Conservation (phyloP, 495 filamentous ascomycete genomes). For the Penicillium diatomitis region DNA sequence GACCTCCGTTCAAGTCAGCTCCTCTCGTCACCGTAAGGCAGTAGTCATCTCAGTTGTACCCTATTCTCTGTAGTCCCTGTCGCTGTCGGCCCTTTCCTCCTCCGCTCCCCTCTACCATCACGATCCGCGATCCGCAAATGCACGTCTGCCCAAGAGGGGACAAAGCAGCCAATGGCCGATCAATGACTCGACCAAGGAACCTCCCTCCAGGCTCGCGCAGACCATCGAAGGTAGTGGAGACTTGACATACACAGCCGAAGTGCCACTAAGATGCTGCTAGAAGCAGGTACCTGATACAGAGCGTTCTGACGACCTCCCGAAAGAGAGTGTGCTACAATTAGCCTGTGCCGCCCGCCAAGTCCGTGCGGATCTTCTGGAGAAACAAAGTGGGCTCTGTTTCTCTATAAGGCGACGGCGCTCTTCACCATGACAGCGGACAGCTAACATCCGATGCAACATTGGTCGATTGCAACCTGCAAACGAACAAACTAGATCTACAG, state of each 20-base stretch:
- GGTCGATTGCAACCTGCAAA: too few species aligned
- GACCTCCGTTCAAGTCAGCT: too few species aligned
- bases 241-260: constrained; percentile 2
- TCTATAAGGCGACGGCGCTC: too few species aligned
- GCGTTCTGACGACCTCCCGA: neutral
- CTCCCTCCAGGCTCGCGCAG: constrained; percentile 24
- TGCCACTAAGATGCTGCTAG: neutral
- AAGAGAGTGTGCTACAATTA: constrained; percentile 18
- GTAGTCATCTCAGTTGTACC: too few species aligned
- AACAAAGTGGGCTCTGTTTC: neutral
- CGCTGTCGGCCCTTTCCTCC: too few species aligned
- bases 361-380: neutral
- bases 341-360: constrained; percentile 12
- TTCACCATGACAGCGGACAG: too few species aligned
- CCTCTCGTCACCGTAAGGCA: too few species aligned
- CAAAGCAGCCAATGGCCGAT: constrained; percentile 38
- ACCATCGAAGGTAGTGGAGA: constrained; percentile 23
- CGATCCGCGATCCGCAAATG: constrained; percentile 11
- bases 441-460: too few species aligned
- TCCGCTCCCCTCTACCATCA: neutral
- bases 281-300: neutral
- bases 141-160: constrained; percentile 40
- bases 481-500: too few species aligned
- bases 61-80: too few species aligned
- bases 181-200: constrained; percentile 6